These are phyloP conservation scores for Podaxis sp. DNA, from an alignment of 768 basidiomycete genomes.

Conservation along the genomic window DNA sequence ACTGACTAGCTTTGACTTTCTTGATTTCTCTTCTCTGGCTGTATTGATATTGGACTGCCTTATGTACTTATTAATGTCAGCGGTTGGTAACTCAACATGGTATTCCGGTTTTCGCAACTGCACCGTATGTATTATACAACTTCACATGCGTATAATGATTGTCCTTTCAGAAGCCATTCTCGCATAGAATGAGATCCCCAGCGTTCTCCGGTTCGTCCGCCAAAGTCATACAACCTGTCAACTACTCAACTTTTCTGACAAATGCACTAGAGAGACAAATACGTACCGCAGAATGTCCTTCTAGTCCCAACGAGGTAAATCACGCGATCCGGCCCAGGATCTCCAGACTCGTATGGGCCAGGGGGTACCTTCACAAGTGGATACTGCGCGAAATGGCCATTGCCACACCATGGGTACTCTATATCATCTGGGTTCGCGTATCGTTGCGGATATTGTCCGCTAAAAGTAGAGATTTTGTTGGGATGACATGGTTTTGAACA, in stretches of 20 bases:
- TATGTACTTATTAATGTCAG: too few species aligned
- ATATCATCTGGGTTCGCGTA: not conserved
- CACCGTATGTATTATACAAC: too few species aligned
- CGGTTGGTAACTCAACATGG: too few species aligned
- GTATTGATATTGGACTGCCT: too few species aligned
- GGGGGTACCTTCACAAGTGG: not conserved
- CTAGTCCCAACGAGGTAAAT: conserved; percentile 5
- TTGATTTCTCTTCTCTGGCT: too few species aligned
- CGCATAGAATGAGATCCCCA: not conserved
- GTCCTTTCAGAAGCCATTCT: not conserved
- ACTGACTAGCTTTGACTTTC: too few species aligned
- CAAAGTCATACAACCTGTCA: conserved; percentile 1
- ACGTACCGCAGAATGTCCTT: conserved; percentile 8
- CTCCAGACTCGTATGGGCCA: not conserved
- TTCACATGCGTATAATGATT: not conserved
- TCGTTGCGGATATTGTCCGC: conserved; percentile 1
- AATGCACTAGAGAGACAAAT: not conserved
- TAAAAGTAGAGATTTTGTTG: not conserved
- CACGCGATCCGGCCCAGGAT: conserved; percentile 1
- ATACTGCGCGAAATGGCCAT: conserved; percentile 5
- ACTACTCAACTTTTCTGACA: not conserved
- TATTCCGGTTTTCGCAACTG: too few species aligned
- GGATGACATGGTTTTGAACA: not conserved
- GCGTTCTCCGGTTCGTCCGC: not conserved
- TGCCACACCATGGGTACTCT: conserved; percentile 3